These are phyloP conservation scores for Sporothrix mexicana DNA, from an alignment of 2,329 filamentous ascomycete genomes.

Conservation along the genomic window DNA sequence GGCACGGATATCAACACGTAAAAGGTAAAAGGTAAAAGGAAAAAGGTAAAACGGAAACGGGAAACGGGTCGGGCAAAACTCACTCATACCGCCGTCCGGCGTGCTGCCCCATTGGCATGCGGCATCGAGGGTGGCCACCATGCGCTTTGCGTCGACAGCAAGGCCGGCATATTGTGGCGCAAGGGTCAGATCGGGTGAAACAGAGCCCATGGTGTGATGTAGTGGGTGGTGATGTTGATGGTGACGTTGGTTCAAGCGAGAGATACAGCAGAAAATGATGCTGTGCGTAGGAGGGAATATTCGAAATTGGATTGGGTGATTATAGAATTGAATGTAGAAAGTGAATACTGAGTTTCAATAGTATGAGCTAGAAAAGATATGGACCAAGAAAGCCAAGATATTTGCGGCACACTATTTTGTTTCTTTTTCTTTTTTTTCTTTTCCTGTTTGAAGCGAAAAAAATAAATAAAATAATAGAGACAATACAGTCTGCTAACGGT, in stretches of 20 bases:
- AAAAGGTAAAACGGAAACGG: too few species aligned
- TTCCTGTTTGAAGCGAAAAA: too few species aligned
- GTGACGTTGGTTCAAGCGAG: too few species aligned
- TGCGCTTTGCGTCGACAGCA: constrained; percentile 33
- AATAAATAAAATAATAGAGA: not conserved
- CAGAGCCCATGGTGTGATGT: constrained; percentile 31
- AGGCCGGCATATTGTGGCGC: constrained; percentile 30
- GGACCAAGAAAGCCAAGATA: not conserved
- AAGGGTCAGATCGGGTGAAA: constrained; percentile 21
- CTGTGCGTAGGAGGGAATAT: not conserved
- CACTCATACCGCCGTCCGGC: constrained; percentile 37
- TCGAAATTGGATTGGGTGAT: not conserved
- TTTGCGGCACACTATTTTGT: not conserved
- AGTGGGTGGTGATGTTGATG: not conserved
- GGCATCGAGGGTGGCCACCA: constrained; percentile 34
- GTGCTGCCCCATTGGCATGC: constrained; percentile 37
- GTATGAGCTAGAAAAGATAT: too few species aligned
- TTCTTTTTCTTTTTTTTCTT: too few species aligned
- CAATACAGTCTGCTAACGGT: not conserved
- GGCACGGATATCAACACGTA: constrained; percentile 45
- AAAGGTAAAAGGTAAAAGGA: too few species aligned
- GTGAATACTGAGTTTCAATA: not conserved
- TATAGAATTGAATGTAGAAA: not conserved
- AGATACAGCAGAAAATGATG: not conserved
- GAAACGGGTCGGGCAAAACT: not conserved